Conservation (phyloP, 257 asterid genomes). For the Lithospermum erythrorhizon region DNA sequence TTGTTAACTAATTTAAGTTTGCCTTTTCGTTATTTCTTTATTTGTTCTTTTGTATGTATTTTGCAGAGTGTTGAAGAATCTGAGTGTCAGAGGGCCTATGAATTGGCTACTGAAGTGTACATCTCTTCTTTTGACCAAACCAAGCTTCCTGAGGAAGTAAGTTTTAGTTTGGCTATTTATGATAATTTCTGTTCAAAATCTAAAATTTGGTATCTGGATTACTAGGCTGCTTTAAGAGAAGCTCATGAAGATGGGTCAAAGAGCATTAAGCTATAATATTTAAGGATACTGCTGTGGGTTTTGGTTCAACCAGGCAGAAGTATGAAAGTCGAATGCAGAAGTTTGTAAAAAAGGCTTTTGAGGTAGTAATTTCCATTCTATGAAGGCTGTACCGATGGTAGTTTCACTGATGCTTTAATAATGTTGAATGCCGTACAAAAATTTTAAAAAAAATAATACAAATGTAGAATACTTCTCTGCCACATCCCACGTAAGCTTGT, state of each 20-base stretch:
- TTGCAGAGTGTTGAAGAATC: too few species aligned
- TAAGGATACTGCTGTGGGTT: slow-evolving; percentile 75
- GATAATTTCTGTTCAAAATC: slow-evolving; percentile 12
- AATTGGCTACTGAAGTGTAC: slow-evolving; percentile 60
- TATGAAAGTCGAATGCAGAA: slow-evolving; percentile 76
- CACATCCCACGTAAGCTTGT: too few species aligned
- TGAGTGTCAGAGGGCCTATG: slow-evolving; percentile 17
- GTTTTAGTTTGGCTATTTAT: slow-evolving; percentile 14
- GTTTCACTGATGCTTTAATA: too few species aligned
- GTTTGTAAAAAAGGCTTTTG: slow-evolving; percentile 78
- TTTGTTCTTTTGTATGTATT: too few species aligned
- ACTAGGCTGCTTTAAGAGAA: slow-evolving; percentile 81
- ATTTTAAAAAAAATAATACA: too few species aligned
- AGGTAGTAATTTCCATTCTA: slow-evolving; percentile 35
- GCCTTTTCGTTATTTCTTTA: too few species aligned
- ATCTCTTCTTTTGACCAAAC: slow-evolving; percentile 72
- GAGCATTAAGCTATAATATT: slow-evolving; percentile 59
- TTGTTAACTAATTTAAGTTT: too few species aligned
- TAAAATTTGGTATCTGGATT: slow-evolving; percentile 16
- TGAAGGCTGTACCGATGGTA: too few species aligned
- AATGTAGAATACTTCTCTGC: too few species aligned
- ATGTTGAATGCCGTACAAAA: too few species aligned
- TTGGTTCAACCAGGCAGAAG: slow-evolving; percentile 69
- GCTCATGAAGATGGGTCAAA: slow-evolving; percentile 87
- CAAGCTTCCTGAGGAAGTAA: slow-evolving; percentile 93